Conservation (phyloP, 2,329 filamentous ascomycete genomes). For the Ceratocystiopsis brevicomis region DNA sequence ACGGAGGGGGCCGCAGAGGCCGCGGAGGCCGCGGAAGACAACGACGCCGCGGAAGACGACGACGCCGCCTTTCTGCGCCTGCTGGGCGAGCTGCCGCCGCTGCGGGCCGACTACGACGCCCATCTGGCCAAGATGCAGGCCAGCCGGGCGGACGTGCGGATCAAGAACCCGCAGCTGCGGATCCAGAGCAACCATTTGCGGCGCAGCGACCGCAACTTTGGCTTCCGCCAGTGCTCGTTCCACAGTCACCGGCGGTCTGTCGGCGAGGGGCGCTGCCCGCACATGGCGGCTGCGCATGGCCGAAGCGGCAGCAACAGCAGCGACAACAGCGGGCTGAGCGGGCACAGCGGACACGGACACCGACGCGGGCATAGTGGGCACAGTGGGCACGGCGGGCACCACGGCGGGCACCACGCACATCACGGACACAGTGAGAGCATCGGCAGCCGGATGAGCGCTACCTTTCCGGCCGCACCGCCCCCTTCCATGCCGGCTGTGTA, state of each 20-base stretch:
- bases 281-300: slow-evolving; percentile 11
- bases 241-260: slow-evolving; percentile 37
- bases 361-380: no score
- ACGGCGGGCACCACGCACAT: no score
- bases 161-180: slow-evolving; percentile 42
- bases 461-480: no score
- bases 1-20: no score
- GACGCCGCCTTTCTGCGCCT: slow-evolving; percentile 16
- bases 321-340: neutral
- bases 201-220: slow-evolving; percentile 37
- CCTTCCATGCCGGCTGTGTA: no score
- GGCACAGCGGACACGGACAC: no score
- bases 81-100: slow-evolving; percentile 25
- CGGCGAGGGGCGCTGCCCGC: slow-evolving; percentile 34
- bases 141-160: slow-evolving; percentile 29
- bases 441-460: no score
- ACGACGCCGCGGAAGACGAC: neutral
- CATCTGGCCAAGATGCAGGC: slow-evolving; percentile 33
- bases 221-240: slow-evolving; percentile 42
- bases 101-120: slow-evolving; percentile 29
- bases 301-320: neutral
- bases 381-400: no score
- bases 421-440: no score
- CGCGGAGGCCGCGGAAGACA: no score
- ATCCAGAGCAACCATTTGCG: slow-evolving; percentile 35